Evolutionary conservation across 371 early-diverging fungal genomes (phyloP).

Genomic region (Apophysomyces variabilis): DNA sequence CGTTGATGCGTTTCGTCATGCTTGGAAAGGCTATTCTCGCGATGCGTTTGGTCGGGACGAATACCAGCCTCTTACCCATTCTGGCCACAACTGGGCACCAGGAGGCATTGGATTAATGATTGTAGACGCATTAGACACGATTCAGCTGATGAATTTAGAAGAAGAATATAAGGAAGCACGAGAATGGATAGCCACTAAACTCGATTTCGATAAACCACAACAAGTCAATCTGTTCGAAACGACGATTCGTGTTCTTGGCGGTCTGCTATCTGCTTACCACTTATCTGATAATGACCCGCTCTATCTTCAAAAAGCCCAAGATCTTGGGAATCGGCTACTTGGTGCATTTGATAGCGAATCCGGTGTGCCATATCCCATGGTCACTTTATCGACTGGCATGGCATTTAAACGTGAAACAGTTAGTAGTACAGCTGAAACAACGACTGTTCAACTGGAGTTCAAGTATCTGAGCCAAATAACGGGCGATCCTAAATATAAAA

Average conservation of each 20-base stretch:
- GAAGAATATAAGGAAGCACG: slow-evolving; percentile 75
- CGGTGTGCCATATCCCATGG: slow-evolving; percentile 79
- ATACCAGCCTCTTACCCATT: slow-evolving; percentile 73
- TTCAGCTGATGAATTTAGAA: slow-evolving; percentile 78
- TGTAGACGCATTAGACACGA: slow-evolving; percentile 86
- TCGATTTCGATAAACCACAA: slow-evolving; percentile 71
- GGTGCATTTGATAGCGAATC: slow-evolving; percentile 77
- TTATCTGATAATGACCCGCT: slow-evolving; percentile 67
- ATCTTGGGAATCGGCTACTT: slow-evolving; percentile 79
- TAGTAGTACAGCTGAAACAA: slow-evolving; percentile 84
- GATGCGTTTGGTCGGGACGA: slow-evolving; percentile 89
- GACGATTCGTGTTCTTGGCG: slow-evolving; percentile 92
- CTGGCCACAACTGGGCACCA: slow-evolving; percentile 54
- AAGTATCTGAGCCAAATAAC: slow-evolving; percentile 83
- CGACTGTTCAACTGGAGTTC: slow-evolving; percentile 89
- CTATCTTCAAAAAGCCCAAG: slow-evolving; percentile 75
- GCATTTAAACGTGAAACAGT: slow-evolving; percentile 39
- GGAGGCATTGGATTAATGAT: slow-evolving; percentile 79
- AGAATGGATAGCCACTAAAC: slow-evolving; percentile 60
- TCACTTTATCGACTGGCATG: slow-evolving; percentile 58
- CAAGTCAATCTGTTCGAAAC: slow-evolving; percentile 92
- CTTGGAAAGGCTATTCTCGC: slow-evolving; percentile 79
- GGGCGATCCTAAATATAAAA: slow-evolving; percentile 71
- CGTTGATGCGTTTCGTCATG: slow-evolving; percentile 63
- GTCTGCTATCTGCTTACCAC: slow-evolving; percentile 83